Evolutionary conservation across 495 filamentous ascomycete species (phyloP).

Genomic region (Wilcoxina mikolae): DNA sequence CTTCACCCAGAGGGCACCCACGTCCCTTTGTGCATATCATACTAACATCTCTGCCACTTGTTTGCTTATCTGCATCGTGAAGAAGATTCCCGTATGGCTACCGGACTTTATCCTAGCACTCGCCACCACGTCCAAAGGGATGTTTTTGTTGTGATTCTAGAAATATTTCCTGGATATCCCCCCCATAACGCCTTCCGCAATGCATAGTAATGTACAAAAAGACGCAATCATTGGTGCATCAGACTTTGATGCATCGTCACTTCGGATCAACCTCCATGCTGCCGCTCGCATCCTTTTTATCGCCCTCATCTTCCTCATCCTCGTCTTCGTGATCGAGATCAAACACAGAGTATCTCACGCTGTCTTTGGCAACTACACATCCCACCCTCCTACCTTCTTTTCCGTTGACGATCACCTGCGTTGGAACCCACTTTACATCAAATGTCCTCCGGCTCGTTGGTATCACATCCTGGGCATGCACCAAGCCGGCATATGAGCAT

Average conservation of each 20-base stretch:
- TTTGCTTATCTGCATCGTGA: no score
- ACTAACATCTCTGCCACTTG: no score
- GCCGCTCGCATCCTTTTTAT: constrained; percentile 22
- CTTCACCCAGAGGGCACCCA: no score
- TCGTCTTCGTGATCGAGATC: constrained; percentile 36
- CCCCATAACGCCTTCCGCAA: background rate
- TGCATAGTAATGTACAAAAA: background rate
- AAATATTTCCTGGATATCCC: no score
- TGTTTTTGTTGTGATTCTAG: no score
- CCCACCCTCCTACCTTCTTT: constrained; percentile 39
- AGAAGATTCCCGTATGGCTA: no score
- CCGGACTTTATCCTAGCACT: no score
- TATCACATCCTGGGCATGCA: constrained; percentile 16
- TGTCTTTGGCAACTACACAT: constrained; percentile 43
- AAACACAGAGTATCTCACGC: constrained; percentile 41
- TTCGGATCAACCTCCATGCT: background rate
- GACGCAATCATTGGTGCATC: background rate
- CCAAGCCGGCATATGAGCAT: constrained; percentile 10
- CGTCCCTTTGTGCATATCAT: no score
- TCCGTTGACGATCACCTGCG: constrained; percentile 41
- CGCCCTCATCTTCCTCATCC: constrained; percentile 19
- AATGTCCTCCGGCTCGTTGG: constrained; percentile 22
- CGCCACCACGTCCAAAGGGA: no score
- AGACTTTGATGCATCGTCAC: background rate
- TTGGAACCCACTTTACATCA: constrained; percentile 34